Base-by-base conservation (phyloP, 2,329 filamentous ascomycete species). In the Aspergillus niger region DNA sequence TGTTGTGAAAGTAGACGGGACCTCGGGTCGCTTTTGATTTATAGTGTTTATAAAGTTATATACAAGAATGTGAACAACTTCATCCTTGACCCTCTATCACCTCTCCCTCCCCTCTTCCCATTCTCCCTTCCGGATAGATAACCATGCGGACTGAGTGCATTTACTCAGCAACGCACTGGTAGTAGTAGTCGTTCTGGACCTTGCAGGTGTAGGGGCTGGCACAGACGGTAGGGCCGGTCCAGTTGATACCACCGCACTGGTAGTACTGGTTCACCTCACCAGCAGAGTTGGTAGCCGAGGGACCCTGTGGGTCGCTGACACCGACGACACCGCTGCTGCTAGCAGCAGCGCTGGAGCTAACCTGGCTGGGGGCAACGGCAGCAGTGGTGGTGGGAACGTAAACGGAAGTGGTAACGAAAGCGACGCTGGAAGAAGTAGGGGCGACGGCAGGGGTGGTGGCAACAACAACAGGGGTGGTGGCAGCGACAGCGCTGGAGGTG, bases 231-330 rank as follows among this genome's bases (percentile, higher is more conserved):
- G 71, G 60, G 8, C 76, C 75, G 11, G 70, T 75, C 69, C 71
- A 78, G 63, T 69, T 72, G 11, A 67, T 64, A 28, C 77, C 76
- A 54, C 77, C 76, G 55, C 77, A 77, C 62, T 76, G 74, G 57
- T 66, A 63, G 50, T 64, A 73, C 28, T 66, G 64, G 11, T 64
- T 47, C 22, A 61, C 70, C 8, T 63, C 52, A n/a, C 55, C 62
- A 7, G 58, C 54, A 39, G 59, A 52, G 53, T 44, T 55, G 41
- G 53, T 55, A n/a, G 53, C 53, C 28, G 6, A 2, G 5, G 51
- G 32, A 26, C 51, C 51, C 51, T 53, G 51, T 22, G 51, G 51
- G 36, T 53, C 51, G 51, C 62, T 60, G 54, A 49, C 59, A 30
- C 62, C 50, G 28, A 63, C 41, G 15, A 61, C 38, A 32, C 57